These are phyloP conservation scores for Colletotrichum sp. DNA, from an alignment of 2,329 filamentous ascomycete species.

Conservation along the genomic window DNA sequence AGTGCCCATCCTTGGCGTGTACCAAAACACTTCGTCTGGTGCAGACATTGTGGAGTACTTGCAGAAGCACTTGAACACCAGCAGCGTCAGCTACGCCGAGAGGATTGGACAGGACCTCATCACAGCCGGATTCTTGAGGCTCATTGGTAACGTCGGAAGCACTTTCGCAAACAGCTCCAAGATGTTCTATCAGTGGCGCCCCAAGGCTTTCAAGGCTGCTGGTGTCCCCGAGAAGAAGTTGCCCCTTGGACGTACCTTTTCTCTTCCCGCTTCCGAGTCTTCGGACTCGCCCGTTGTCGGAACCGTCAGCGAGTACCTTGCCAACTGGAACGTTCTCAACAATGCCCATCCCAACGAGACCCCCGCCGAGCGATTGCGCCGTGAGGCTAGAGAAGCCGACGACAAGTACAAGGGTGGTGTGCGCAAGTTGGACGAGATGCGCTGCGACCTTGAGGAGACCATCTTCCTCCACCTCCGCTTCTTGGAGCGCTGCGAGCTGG, in stretches of 20 bases:
- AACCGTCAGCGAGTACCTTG: constrained; percentile 85
- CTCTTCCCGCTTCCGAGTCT: constrained; percentile 62
- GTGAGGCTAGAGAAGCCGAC: constrained; percentile 89
- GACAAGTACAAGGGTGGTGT: constrained; percentile 91
- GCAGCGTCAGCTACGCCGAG: constrained; percentile 89
- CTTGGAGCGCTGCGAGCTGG: constrained; percentile 95
- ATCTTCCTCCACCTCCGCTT: constrained; percentile 93
- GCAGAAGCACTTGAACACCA: constrained; percentile 84
- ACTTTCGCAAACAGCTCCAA: constrained; percentile 97
- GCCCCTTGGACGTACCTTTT: constrained; percentile 74
- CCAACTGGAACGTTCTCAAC: constrained; percentile 92
- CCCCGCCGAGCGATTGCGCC: constrained; percentile 80
- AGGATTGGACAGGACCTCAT: constrained; percentile 94
- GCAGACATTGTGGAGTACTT: constrained; percentile 96
- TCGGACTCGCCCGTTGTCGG: constrained; percentile 81
- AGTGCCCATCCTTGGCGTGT: constrained; percentile 93
- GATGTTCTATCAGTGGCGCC: constrained; percentile 97
- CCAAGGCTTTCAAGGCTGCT: constrained; percentile 86
- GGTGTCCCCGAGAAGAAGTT: constrained; percentile 90
- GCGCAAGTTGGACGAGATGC: constrained; percentile 84
- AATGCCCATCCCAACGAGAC: constrained; percentile 94
- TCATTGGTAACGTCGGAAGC: constrained; percentile 93
- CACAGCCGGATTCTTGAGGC: constrained; percentile 80
- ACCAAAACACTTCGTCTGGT: constrained; percentile 89
- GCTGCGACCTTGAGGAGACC: constrained; percentile 94